Evolutionary conservation across 768 basidiomycete genomes (phyloP).

Genomic region (Hysterangium stoloniferum): DNA sequence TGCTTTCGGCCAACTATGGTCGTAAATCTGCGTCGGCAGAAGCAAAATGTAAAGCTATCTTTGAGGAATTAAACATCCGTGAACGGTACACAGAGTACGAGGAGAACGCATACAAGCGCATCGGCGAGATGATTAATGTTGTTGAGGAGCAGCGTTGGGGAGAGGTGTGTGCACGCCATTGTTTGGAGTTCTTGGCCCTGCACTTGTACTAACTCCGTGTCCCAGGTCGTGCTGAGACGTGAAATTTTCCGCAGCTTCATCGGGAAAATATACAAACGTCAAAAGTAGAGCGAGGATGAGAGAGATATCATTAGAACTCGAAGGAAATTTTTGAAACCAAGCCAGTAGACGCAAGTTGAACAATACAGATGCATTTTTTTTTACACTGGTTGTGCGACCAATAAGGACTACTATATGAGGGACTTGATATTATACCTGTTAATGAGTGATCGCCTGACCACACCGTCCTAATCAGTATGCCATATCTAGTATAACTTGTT

Average conservation of each 20-base stretch:
- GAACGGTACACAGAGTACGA: constrained; percentile 73
- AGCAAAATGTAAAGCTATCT: constrained; percentile 60
- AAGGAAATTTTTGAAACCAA: no score
- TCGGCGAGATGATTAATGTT: constrained; percentile 61
- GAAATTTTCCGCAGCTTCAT: constrained; percentile 83
- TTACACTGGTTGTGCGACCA: no score
- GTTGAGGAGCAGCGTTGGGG: constrained; percentile 49
- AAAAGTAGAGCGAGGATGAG: no score
- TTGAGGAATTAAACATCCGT: constrained; percentile 59
- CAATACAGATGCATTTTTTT: no score
- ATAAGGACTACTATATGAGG: no score
- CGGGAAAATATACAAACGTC: constrained; percentile 70
- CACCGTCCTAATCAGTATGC: no score
- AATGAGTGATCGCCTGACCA: no score
- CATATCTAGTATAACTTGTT: no score
- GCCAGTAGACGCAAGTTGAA: no score
- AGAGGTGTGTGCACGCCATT: constrained; percentile 15
- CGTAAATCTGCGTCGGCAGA: constrained; percentile 49
- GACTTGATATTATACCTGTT: no score
- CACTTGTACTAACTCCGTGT: background rate
- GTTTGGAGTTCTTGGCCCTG: constrained; percentile 3
- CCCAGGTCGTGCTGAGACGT: constrained; percentile 35
- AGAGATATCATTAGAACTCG: no score
- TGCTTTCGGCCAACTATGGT: constrained; percentile 65
- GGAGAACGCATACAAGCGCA: constrained; percentile 53